A percentile compares a stretch with the other conserved stretches of the same genome.
Evolutionary conservation across 352 stramenopile genomes (phyloP).

Genomic region (Globisporangium solare): DNA sequence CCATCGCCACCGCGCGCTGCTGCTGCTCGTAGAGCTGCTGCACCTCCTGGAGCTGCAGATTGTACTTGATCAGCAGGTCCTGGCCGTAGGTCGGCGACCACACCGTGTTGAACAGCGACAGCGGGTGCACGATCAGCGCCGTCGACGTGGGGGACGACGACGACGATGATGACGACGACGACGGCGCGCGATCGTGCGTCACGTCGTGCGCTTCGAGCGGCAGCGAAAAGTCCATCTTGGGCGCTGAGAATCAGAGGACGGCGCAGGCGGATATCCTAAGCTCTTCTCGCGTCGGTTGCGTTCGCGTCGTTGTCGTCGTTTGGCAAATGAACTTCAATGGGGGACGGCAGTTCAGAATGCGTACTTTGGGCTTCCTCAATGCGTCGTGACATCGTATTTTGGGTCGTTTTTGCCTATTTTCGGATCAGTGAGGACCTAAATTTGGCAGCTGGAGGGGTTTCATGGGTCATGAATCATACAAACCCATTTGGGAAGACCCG

Average conservation of each 20-base stretch:
- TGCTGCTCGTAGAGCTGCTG: conserved; percentile 24
- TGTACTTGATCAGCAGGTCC: conserved; percentile 31
- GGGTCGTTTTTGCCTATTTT: neutral
- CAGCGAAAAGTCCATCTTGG: conserved; percentile 10
- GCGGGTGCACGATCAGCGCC: conserved; percentile 67
- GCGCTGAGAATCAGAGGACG: neutral
- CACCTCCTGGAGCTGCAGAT: conserved; percentile 31
- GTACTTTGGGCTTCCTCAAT: no score
- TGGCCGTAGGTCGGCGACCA: conserved; percentile 27
- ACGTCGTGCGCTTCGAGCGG: conserved; percentile 10
- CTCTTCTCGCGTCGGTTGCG: neutral
- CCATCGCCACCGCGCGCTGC: conserved; percentile 8
- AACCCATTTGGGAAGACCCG: neutral
- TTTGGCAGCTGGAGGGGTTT: no score
- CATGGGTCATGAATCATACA: neutral
- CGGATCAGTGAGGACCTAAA: neutral
- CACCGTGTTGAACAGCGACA: conserved; percentile 35
- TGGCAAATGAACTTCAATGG: conserved; percentile 4
- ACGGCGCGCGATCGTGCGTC: neutral
- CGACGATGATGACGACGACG: neutral
- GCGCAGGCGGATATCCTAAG: no score
- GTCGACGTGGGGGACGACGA: conserved; percentile 4
- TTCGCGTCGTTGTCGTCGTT: neutral
- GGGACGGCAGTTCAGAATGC: no score
- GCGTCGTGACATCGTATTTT: no score